Conservation (phyloP, 345 rosid genomes). For the Durio zibethinus region DNA sequence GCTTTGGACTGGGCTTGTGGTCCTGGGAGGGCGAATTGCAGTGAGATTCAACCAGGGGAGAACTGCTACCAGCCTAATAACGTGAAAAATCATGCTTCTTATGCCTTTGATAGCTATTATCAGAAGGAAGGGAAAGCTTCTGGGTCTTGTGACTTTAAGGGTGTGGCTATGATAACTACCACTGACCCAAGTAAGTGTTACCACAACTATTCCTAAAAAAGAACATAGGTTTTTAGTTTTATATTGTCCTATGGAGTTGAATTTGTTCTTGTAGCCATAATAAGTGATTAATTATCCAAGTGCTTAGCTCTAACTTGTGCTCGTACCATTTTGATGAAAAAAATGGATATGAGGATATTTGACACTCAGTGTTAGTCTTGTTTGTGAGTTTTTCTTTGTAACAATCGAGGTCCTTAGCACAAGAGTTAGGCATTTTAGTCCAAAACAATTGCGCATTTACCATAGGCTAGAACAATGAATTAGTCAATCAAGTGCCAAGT, state of each 20-base stretch:
- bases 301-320: neutral
- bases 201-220: neutral
- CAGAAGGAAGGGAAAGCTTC: slow-evolving; percentile 72
- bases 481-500: neutral
- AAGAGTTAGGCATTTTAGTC: neutral
- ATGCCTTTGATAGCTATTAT: slow-evolving; percentile 95
- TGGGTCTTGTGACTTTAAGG: slow-evolving; percentile 95
- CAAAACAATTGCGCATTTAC: neutral
- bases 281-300: slow-evolving; percentile 4
- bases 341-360: neutral
- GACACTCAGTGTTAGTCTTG: neutral
- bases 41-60: slow-evolving; percentile 93
- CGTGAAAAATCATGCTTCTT: slow-evolving; percentile 82
- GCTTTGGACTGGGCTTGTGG: slow-evolving; percentile 99
- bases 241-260: slow-evolving; percentile 3
- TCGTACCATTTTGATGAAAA: neutral
- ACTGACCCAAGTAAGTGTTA: slow-evolving; percentile 85
- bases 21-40: slow-evolving; percentile 82
- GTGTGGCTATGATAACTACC: slow-evolving; percentile 91
- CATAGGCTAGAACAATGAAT: neutral
- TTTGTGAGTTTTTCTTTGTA: neutral
- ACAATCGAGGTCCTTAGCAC: neutral
- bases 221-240: neutral
- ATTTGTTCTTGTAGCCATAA: neutral
- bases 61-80: slow-evolving; percentile 83